Conservation (phyloP, 116 monocot species). For the Zostera marina region DNA sequence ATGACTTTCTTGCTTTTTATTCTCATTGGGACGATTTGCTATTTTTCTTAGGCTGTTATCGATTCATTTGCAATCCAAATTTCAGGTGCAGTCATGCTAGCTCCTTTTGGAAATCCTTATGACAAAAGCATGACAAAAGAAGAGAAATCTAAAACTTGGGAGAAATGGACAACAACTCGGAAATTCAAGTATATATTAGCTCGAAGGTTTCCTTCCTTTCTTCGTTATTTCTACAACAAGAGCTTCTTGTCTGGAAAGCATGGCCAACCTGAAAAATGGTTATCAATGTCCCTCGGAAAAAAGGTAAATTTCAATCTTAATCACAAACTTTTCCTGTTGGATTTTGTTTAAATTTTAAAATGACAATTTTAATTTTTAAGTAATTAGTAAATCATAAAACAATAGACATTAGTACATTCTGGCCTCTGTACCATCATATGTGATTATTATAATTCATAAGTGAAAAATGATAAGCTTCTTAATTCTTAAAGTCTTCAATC, state of each 20-base stretch:
- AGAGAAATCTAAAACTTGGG: constrained; percentile 73
- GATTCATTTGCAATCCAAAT: constrained; percentile 3
- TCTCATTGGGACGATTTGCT: neutral
- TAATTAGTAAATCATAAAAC: too few species aligned
- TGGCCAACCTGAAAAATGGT: constrained; percentile 57
- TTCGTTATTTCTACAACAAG: constrained; percentile 50
- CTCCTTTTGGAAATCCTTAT: constrained; percentile 82
- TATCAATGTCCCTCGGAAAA: constrained; percentile 59
- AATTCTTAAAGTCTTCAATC: too few species aligned
- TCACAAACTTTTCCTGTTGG: neutral
- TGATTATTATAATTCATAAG: too few species aligned
- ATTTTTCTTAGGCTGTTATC: neutral
- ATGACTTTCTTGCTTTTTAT: neutral
- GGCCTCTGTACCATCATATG: too few species aligned
- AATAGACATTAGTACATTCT: too few species aligned
- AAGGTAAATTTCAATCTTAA: constrained; percentile 31
- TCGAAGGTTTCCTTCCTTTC: constrained; percentile 66
- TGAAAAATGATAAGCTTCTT: too few species aligned
- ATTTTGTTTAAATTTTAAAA: neutral
- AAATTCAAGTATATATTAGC: constrained; percentile 82
- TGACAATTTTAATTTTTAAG: neutral
- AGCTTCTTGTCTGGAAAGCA: constrained; percentile 83
- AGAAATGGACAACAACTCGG: constrained; percentile 65
- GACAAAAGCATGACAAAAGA: constrained; percentile 71
- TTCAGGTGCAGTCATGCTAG: constrained; percentile 85